A percentile compares a stretch with the other conserved stretches of the same genome.
Conservation (phyloP, 2,329 filamentous ascomycete species). For the Dothideomycetes sp. region DNA sequence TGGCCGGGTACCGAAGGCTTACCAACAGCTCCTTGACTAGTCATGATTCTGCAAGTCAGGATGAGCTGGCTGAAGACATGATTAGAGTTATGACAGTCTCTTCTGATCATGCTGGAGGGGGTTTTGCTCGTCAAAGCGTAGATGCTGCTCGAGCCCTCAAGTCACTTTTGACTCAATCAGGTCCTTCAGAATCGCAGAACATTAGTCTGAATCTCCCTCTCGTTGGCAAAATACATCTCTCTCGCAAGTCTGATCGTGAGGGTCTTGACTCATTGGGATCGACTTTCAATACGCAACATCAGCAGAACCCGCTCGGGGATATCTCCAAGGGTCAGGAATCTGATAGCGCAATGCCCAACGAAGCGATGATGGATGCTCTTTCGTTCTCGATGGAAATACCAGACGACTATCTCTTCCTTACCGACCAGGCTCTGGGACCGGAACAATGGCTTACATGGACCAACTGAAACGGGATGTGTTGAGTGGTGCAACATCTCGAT, state of each 20-base stretch:
- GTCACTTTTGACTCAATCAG: not conserved
- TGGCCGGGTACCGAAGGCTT: not conserved
- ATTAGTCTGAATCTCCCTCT: constrained; percentile 4
- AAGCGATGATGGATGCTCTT: not conserved
- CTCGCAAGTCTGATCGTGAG: not conserved
- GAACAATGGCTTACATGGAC: constrained; percentile 7
- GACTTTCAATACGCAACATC: not conserved
- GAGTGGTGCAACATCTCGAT: no score
- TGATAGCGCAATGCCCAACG: not conserved
- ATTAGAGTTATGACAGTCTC: not conserved
- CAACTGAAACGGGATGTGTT: no score
- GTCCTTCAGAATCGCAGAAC: not conserved
- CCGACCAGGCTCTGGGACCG: not conserved
- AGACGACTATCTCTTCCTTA: constrained; percentile 4
- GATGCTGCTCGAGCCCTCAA: not conserved
- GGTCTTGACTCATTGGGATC: not conserved
- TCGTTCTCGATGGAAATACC: constrained; percentile 6
- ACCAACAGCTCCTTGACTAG: not conserved
- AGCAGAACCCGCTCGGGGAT: not conserved
- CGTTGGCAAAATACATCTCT: constrained; percentile 2
- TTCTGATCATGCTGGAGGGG: not conserved
- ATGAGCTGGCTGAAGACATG: not conserved
- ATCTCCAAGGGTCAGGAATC: not conserved
- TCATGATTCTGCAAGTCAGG: not conserved
- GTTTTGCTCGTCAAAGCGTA: constrained; percentile 1